Conservation (phyloP, 1,139 yeast genomes). For the Nadsonia commutata region DNA sequence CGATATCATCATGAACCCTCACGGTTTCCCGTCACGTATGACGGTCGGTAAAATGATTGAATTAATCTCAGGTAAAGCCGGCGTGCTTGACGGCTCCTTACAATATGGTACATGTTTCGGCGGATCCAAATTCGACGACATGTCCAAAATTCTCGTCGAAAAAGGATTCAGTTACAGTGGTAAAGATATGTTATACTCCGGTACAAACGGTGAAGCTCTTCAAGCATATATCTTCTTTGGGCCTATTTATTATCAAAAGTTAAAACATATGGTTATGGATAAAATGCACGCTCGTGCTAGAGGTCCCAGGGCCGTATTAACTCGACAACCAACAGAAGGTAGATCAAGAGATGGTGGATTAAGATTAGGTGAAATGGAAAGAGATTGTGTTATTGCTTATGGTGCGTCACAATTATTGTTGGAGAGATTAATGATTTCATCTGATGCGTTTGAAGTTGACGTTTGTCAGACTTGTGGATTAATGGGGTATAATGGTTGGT, state of each 20-base stretch:
- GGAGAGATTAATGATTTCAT: conserved; percentile 90
- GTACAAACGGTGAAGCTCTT: conserved; percentile 92
- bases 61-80: conserved; percentile 91
- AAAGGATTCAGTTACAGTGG: conserved; percentile 93
- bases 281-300: conserved; percentile 99
- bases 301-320: conserved; percentile 95
- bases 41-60: conserved; percentile 99
- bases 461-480: conserved; percentile 92
- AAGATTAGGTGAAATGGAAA: conserved; percentile 98
- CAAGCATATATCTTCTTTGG: conserved; percentile 98
- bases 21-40: conserved; percentile 99
- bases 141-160: conserved; percentile 84
- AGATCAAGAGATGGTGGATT: conserved; percentile 98
- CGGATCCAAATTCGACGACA: conserved; percentile 86
- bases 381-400: conserved; percentile 98
- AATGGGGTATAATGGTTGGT: conserved; percentile 97
- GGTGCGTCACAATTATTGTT: conserved; percentile 93
- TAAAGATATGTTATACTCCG: conserved; percentile 95
- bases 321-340: conserved; percentile 99
- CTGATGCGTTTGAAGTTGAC: conserved; percentile 96
- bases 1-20: conserved; percentile 96
- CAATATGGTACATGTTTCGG: conserved; percentile 98
- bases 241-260: conserved; percentile 92
- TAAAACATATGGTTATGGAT: conserved; percentile 97
- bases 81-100: conserved; percentile 78